phyloP scores from a whole-genome alignment of 164 flowering plant genomes.

The Vitis rotundifolia region DNA sequence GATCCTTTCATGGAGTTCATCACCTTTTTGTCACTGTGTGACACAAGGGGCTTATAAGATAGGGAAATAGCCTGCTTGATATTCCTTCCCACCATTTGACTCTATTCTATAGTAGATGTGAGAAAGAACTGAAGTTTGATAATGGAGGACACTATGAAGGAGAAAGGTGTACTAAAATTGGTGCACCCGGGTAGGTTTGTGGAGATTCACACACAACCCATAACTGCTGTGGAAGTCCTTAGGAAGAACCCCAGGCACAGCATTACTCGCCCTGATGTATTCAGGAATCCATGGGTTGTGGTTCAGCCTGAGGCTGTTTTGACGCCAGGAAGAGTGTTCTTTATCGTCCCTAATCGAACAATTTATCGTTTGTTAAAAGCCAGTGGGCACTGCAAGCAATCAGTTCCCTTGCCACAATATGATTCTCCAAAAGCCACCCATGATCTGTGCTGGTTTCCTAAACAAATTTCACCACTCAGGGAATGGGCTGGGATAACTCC shows the following conservation, averaged over 20 bases:
- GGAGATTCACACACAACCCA: conserved; percentile 40
- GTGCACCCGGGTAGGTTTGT: conserved; percentile 50
- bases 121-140: not conserved
- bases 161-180: conserved; percentile 46
- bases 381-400: not conserved
- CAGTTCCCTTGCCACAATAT: not conserved
- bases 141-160: conserved; percentile 22
- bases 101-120: not conserved
- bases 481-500: conserved; percentile 19
- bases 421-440: no score
- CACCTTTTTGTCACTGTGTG: conserved; percentile 15
- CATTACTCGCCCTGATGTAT: conserved; percentile 62
- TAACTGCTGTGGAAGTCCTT: conserved; percentile 50
- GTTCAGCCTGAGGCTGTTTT: conserved; percentile 55
- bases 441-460: not conserved
- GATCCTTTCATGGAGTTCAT: conserved; percentile 1
- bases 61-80: not conserved
- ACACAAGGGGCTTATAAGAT: conserved; percentile 5
- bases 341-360: conserved; percentile 52
- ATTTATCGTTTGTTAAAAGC: conserved; percentile 35
- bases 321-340: conserved; percentile 48
- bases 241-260: conserved; percentile 60
- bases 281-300: conserved; percentile 61
- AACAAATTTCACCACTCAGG: conserved; percentile 1
- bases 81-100: conserved; percentile 4